Conservation (phyloP, 495 filamentous ascomycete genomes). For the Podospora conica region DNA sequence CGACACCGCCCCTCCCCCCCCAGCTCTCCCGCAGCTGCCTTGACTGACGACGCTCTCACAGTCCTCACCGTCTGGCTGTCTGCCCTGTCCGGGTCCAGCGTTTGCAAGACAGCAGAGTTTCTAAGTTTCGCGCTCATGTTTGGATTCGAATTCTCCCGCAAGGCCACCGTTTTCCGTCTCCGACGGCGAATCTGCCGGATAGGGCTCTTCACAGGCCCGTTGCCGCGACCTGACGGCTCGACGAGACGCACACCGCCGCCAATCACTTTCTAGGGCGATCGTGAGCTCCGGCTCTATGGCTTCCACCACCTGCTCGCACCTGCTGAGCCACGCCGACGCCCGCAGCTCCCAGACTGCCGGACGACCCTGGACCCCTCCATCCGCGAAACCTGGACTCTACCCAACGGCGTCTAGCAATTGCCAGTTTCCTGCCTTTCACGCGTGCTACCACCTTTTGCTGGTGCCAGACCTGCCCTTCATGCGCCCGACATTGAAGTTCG, state of each 20-base stretch:
- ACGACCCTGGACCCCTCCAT: slow-evolving; percentile 6
- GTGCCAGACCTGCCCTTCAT: slow-evolving; percentile 9
- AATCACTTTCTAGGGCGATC: slow-evolving; percentile 21
- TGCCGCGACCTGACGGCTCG: slow-evolving; percentile 11
- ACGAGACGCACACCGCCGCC: slow-evolving; percentile 7
- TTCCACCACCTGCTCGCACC: neutral
- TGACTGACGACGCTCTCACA: neutral
- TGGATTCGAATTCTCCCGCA: neutral
- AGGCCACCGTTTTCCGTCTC: neutral
- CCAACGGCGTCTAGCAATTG: slow-evolving; percentile 9
- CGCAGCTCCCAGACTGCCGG: slow-evolving; percentile 15
- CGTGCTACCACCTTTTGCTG: slow-evolving; percentile 1
- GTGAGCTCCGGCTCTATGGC: slow-evolving; percentile 11
- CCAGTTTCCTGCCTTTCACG: neutral
- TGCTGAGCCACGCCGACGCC: slow-evolving; percentile 15
- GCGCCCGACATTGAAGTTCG: slow-evolving; percentile 3
- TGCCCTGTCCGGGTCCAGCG: neutral
- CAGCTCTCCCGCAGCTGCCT: neutral
- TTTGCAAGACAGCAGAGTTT: neutral
- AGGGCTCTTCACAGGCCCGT: slow-evolving; percentile 11
- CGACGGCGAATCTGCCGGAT: slow-evolving; percentile 11
- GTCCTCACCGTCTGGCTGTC: neutral
- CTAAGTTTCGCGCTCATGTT: slow-evolving; percentile 1
- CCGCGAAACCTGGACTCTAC: slow-evolving; percentile 6
- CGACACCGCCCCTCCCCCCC: neutral